phyloP scores from a whole-genome alignment of 495 filamentous ascomycete genomes.

The Lasiosphaeria hispida region DNA sequence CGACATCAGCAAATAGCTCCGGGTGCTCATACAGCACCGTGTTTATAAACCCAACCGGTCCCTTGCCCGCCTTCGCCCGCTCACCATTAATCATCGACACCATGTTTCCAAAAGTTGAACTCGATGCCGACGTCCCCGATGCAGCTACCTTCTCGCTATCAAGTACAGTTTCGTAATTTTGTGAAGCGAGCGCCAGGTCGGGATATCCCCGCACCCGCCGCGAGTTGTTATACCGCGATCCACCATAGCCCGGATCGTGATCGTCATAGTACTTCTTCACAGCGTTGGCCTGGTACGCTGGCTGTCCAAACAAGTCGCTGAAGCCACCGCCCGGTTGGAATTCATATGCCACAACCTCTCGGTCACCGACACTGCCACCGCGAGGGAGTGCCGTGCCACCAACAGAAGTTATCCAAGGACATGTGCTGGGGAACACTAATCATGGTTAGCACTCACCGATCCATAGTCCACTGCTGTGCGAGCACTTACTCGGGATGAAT shows the following conservation, averaged over 20 bases:
- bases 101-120: constrained; percentile 55
- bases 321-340: constrained; percentile 58
- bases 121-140: constrained; percentile 58
- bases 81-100: constrained; percentile 63
- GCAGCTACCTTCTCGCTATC: constrained; percentile 35
- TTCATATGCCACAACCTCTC: not conserved
- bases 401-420: constrained; percentile 32
- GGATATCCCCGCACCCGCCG: constrained; percentile 46
- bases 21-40: constrained; percentile 61
- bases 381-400: constrained; percentile 17
- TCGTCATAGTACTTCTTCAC: constrained; percentile 51
- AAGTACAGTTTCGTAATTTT: constrained; percentile 47
- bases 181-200: constrained; percentile 60
- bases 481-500: too few species aligned
- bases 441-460: too few species aligned
- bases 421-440: constrained; percentile 16
- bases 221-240: not conserved
- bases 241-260: not conserved
- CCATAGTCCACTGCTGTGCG: too few species aligned
- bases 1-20: constrained; percentile 59
- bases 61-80: constrained; percentile 52
- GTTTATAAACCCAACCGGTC: constrained; percentile 46
- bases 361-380: not conserved
- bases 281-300: constrained; percentile 54
- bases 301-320: constrained; percentile 60